Evolutionary conservation across 1,139 yeast species (phyloP).

Genomic region (Kurtzmaniella natalensis): DNA sequence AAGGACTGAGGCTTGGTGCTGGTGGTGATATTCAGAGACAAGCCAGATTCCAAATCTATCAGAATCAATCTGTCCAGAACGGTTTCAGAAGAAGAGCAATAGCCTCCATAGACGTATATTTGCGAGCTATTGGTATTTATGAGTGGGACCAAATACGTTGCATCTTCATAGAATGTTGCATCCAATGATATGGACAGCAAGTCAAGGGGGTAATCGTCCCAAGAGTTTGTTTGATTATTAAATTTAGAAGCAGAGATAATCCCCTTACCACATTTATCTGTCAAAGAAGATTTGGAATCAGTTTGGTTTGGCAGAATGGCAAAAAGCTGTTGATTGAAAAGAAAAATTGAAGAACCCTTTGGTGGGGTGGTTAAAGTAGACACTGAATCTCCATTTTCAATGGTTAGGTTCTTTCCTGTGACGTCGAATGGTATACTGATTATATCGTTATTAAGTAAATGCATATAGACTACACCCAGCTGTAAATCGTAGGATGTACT

Average conservation of each 20-base stretch:
- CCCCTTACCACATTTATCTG: conserved; percentile 28
- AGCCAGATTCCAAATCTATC: conserved; percentile 21
- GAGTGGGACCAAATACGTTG: conserved; percentile 29
- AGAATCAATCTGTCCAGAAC: conserved; percentile 31
- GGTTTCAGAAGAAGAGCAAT: conserved; percentile 14
- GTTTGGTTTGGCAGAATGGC: conserved; percentile 16
- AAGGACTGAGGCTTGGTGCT: conserved; percentile 42
- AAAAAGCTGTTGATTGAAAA: conserved; percentile 26
- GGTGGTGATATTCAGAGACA: conserved; percentile 34
- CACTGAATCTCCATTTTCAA: conserved; percentile 19
- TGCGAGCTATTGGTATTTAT: conserved; percentile 15
- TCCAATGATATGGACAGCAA: conserved; percentile 25
- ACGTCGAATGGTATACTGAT: conserved; percentile 33
- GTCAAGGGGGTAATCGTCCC: conserved; percentile 17
- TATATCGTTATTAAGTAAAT: conserved; percentile 33
- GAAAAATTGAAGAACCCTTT: conserved; percentile 26
- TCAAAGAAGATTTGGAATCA: not conserved
- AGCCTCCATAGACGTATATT: conserved; percentile 40
- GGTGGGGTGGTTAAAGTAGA: conserved; percentile 29
- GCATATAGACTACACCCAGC: conserved; percentile 32
- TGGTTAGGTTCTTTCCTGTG: conserved; percentile 21
- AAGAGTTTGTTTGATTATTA: conserved; percentile 14
- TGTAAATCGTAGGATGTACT: conserved; percentile 34
- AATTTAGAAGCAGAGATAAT: conserved; percentile 22
- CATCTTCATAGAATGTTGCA: conserved; percentile 23